Conservation (phyloP, 164 flowering plant genomes). For the Piper betle region DNA sequence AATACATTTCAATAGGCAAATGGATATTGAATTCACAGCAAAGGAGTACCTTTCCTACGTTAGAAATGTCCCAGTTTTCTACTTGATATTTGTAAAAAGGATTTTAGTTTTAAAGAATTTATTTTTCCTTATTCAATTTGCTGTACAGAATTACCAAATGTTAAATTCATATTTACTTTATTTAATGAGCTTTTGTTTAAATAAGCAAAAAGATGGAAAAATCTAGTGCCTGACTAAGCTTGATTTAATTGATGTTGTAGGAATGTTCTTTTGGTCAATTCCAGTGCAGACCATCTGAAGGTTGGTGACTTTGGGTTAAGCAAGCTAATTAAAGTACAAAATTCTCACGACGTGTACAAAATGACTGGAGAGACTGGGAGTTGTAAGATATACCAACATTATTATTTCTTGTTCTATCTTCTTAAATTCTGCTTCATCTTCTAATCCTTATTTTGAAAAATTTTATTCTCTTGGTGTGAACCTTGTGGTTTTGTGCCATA, state of each 20-base stretch:
- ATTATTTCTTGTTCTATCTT: background rate
- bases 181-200: too few relatives aligned
- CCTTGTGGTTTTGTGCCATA: too few relatives aligned
- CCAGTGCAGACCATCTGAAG: slow-evolving; percentile 92
- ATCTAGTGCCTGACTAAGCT: background rate
- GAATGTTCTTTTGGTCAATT: slow-evolving; percentile 95
- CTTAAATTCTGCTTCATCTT: background rate
- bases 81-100: background rate
- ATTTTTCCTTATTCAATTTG: background rate
- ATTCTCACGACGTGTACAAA: slow-evolving; percentile 94
- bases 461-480: too few relatives aligned
- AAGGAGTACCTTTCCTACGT: background rate
- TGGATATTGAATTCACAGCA: background rate
- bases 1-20: background rate
- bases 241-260: slow-evolving; percentile 23
- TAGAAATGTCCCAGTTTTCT: too few relatives aligned
- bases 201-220: background rate
- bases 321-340: slow-evolving; percentile 91
- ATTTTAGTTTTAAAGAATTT: too few relatives aligned
- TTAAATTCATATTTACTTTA: too few relatives aligned
- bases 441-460: too few relatives aligned
- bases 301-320: slow-evolving; percentile 99
- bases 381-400: slow-evolving; percentile 60
- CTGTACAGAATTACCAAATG: background rate
- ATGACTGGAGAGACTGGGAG: slow-evolving; percentile 99